Percentiles rank a stretch among this genome's conserved stretches.
Evolutionary conservation across 768 basidiomycete genomes (phyloP).

Genomic region (Tulasnella sp.): DNA sequence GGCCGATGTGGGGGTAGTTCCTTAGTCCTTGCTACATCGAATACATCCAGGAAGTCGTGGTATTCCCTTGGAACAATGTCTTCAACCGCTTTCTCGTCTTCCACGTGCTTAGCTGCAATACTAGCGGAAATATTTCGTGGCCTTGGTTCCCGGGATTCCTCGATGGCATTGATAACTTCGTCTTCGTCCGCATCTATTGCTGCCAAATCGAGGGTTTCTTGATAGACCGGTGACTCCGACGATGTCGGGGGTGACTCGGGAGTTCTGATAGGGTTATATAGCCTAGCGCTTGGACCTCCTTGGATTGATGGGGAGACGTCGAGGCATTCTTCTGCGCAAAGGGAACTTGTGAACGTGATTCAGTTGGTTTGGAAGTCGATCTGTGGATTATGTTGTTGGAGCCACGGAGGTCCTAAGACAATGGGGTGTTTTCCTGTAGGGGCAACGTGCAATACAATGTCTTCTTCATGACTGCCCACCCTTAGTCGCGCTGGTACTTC

Average conservation of each 20-base stretch:
- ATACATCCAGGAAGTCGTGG: slow-evolving; percentile 37
- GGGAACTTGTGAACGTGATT: neutral
- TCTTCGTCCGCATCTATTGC: too few species aligned
- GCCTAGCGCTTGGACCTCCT: neutral
- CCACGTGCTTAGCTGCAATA: neutral
- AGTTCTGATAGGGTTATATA: neutral
- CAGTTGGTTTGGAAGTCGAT: neutral
- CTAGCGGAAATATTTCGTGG: neutral
- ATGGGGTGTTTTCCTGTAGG: neutral
- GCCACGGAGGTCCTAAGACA: slow-evolving; percentile 14
- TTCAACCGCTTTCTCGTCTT: neutral
- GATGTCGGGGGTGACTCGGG: too few species aligned
- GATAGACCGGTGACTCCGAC: too few species aligned
- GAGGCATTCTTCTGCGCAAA: neutral
- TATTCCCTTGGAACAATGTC: slow-evolving; percentile 37
- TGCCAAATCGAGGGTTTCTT: too few species aligned
- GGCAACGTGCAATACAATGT: slow-evolving; percentile 2
- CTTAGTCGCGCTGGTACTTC: too few species aligned
- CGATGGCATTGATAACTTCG: too few species aligned
- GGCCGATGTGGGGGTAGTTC: slow-evolving; percentile 40
- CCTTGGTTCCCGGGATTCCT: neutral
- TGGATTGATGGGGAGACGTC: neutral
- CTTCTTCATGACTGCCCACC: neutral
- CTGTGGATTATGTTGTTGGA: neutral
- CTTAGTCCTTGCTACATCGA: slow-evolving; percentile 35